These are phyloP conservation scores for Naganishia cerealis DNA, from an alignment of 1,284 basidiomycete species.

Conservation along the genomic window DNA sequence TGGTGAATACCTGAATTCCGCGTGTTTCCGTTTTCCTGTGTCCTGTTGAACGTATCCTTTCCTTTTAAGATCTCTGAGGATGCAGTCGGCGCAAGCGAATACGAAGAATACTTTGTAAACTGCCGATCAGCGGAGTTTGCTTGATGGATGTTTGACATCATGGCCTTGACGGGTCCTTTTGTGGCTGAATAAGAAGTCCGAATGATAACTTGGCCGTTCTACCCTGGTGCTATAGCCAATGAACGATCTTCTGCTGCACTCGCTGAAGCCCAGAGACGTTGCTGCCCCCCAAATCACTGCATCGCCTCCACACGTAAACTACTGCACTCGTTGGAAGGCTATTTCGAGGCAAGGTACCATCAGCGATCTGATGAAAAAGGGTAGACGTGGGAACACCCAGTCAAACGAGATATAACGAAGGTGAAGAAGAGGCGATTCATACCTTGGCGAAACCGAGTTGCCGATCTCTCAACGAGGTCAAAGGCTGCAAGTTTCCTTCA, in stretches of 20 bases:
- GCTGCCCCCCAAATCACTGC: not conserved
- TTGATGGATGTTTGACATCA: not conserved
- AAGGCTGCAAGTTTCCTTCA: not conserved
- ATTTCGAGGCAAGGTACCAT: not conserved
- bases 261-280: not conserved
- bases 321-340: not conserved
- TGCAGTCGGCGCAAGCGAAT: not conserved
- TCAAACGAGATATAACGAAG: not conserved
- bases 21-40: not conserved
- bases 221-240: not conserved
- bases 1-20: not conserved
- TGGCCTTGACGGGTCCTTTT: not conserved
- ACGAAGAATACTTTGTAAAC: not conserved
- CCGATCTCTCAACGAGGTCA: not conserved
- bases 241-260: not conserved
- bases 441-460: not conserved
- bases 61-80: not conserved
- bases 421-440: not conserved
- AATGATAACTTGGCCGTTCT: too few species aligned
- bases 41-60: not conserved
- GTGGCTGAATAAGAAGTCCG: not conserved
- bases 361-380: not conserved
- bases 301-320: not conserved
- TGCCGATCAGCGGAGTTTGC: not conserved
- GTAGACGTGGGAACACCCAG: not conserved